Percentiles rank a stretch among this genome's conserved stretches.
Evolutionary conservation across 495 filamentous ascomycete genomes (phyloP).

Genomic region (Xylaria bambusicola): DNA sequence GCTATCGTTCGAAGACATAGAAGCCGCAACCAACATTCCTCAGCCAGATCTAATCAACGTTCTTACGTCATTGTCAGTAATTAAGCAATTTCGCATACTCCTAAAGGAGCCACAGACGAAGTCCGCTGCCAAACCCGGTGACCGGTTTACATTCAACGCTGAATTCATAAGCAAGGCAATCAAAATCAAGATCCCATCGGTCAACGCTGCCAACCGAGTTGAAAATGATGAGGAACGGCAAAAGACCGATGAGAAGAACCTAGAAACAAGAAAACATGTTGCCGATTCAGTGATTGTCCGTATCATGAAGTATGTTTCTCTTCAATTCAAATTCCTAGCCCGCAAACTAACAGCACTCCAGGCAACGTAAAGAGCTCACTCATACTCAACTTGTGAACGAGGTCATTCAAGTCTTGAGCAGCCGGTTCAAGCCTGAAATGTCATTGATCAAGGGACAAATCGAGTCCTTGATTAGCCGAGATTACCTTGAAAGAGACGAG

Average conservation of each 20-base stretch:
- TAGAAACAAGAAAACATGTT: constrained; percentile 71
- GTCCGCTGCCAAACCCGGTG: constrained; percentile 69
- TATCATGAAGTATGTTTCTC: constrained; percentile 86
- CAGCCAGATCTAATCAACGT: constrained; percentile 74
- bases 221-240: constrained; percentile 81
- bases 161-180: constrained; percentile 78
- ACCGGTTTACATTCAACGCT: constrained; percentile 83
- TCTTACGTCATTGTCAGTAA: constrained; percentile 82
- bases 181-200: constrained; percentile 70
- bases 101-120: constrained; percentile 83
- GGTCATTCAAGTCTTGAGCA: constrained; percentile 74
- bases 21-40: constrained; percentile 81
- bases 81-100: constrained; percentile 79
- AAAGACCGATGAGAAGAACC: constrained; percentile 85
- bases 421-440: constrained; percentile 86
- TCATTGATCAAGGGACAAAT: constrained; percentile 92
- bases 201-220: constrained; percentile 81
- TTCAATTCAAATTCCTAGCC: constrained; percentile 7
- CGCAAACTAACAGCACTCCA: constrained; percentile 35
- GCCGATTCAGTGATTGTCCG: constrained; percentile 91
- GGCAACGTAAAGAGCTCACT: constrained; percentile 81
- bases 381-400: constrained; percentile 85
- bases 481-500: constrained; percentile 90
- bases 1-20: constrained; percentile 82
- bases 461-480: constrained; percentile 85